Percentiles rank a stretch among this genome's conserved stretches.
These are phyloP conservation scores for Pseudogymnoascus sp. DNA, from an alignment of 2,329 filamentous ascomycete species.

Conservation along the genomic window DNA sequence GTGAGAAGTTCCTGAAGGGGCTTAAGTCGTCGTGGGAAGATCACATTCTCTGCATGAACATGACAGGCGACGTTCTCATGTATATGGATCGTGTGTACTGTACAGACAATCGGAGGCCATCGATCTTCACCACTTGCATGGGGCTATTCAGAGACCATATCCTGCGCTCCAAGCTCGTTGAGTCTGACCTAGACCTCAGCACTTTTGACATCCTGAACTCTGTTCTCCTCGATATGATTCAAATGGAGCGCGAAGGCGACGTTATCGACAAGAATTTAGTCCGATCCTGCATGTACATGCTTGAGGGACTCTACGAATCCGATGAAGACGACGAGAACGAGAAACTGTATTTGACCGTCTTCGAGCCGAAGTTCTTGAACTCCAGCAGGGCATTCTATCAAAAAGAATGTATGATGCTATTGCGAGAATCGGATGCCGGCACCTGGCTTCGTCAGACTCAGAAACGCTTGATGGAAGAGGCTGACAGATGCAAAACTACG, in stretches of 20 bases:
- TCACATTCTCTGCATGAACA: constrained; percentile 88
- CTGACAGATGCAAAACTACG: constrained; percentile 74
- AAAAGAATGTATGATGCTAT: constrained; percentile 63
- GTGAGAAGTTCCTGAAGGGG: constrained; percentile 73
- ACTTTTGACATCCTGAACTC: constrained; percentile 71
- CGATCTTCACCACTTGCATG: constrained; percentile 80
- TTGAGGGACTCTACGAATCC: constrained; percentile 79
- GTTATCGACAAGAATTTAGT: constrained; percentile 78
- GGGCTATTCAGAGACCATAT: constrained; percentile 83
- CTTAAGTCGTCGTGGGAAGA: constrained; percentile 78
- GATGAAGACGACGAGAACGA: constrained; percentile 69
- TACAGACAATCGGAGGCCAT: constrained; percentile 62
- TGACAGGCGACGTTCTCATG: constrained; percentile 95
- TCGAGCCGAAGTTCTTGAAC: constrained; percentile 70
- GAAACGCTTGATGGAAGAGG: constrained; percentile 70
- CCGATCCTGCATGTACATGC: constrained; percentile 78
- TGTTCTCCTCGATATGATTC: constrained; percentile 82
- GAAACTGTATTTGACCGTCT: constrained; percentile 75
- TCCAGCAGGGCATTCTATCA: constrained; percentile 69
- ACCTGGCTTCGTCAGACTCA: constrained; percentile 74
- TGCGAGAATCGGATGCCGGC: constrained; percentile 72
- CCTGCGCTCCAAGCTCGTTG: constrained; percentile 51
- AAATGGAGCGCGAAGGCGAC: constrained; percentile 86
- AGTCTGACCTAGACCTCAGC: constrained; percentile 36
- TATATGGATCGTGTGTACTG: constrained; percentile 88